These are phyloP conservation scores for Irpex sp. DNA, from an alignment of 1,284 basidiomycete genomes.

Conservation along the genomic window DNA sequence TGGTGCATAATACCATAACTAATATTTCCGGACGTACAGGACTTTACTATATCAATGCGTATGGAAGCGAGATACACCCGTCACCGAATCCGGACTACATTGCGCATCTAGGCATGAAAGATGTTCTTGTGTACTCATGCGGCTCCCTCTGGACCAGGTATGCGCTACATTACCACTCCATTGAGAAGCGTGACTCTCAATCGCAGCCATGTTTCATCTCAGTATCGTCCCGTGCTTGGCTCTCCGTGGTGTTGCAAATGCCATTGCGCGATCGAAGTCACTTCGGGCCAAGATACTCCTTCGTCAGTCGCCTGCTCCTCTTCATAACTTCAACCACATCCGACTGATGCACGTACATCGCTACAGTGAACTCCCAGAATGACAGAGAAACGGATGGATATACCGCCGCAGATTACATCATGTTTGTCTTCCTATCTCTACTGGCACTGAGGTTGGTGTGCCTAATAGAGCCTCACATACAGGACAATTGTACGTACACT, in stretches of 20 bases:
- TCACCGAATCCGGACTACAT: constrained; percentile 84
- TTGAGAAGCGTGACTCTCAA: neutral
- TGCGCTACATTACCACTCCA: constrained; percentile 7
- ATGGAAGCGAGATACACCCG: constrained; percentile 88
- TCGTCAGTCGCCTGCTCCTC: constrained; percentile 41
- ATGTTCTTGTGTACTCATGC: constrained; percentile 86
- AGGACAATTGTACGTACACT: constrained; percentile 73
- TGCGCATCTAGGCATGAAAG: constrained; percentile 56
- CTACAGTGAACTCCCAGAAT: constrained; percentile 80
- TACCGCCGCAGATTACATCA: constrained; percentile 81
- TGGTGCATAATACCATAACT: too few species aligned
- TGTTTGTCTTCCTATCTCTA: constrained; percentile 34
- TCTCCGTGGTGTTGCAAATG: constrained; percentile 75
- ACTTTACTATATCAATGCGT: constrained; percentile 92
- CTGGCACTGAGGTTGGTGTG: neutral
- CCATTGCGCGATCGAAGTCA: constrained; percentile 73
- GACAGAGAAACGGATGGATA: constrained; percentile 92
- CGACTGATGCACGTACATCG: constrained; percentile 4
- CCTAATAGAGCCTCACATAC: neutral
- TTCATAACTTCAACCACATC: neutral
- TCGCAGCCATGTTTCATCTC: constrained; percentile 4
- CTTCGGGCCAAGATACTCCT: constrained; percentile 84
- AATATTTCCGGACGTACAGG: constrained; percentile 35
- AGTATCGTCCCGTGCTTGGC: constrained; percentile 90
- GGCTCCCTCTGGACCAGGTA: constrained; percentile 92